Percentiles rank a stretch among this genome's conserved stretches.
Evolutionary conservation across 345 rosid species (phyloP).

Genomic region (Salix koriyanagi): DNA sequence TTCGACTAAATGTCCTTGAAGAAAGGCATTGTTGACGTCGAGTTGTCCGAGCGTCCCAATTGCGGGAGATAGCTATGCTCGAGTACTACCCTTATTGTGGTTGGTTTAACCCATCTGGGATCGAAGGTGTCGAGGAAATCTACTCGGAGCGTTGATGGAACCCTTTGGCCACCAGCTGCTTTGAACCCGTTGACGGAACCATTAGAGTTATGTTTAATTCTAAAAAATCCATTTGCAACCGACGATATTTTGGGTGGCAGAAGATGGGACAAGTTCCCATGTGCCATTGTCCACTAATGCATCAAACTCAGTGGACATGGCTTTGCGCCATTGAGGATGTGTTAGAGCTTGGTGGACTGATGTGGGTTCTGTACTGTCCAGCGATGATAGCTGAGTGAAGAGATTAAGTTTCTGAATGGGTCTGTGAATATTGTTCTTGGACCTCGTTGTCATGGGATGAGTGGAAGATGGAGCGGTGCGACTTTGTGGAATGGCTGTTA

Average conservation of each 20-base stretch:
- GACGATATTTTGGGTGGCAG: background rate
- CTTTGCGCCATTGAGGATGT: background rate
- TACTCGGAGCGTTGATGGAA: background rate
- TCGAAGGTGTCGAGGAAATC: background rate
- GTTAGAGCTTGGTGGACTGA: no score
- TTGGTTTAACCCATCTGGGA: background rate
- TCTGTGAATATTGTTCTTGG: no score
- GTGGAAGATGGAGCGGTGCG: no score
- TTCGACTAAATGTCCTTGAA: background rate
- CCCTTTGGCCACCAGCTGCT: background rate
- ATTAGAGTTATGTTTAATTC: background rate
- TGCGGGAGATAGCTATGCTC: background rate
- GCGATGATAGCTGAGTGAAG: no score
- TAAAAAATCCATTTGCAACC: background rate
- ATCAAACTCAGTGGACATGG: background rate
- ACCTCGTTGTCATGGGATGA: no score
- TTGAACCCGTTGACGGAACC: background rate
- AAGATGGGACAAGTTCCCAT: background rate
- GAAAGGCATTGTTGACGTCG: background rate
- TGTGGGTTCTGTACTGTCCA: no score
- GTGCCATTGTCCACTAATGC: background rate
- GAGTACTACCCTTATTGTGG: background rate
- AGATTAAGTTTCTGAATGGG: no score
- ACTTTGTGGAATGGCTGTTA: no score
- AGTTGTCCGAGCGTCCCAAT: background rate